These are phyloP conservation scores for Phascolomyces articulosus DNA, from an alignment of 371 early-diverging fungal genomes.

Conservation along the genomic window DNA sequence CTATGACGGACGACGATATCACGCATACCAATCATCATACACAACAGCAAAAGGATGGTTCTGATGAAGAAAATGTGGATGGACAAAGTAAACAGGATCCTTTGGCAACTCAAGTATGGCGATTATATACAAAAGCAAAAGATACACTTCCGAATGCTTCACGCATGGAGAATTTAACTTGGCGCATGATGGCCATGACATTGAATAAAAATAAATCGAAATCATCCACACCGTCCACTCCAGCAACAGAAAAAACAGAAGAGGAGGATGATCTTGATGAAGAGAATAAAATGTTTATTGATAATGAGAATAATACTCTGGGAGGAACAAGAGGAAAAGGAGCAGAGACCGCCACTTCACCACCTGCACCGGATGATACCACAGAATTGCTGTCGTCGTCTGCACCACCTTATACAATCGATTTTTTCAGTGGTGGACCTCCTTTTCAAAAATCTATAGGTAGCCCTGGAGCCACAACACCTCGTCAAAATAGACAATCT, in stretches of 20 bases:
- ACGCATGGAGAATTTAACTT: conserved; percentile 68
- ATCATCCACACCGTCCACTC: conserved; percentile 13
- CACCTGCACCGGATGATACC: conserved; percentile 40
- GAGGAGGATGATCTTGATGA: neutral
- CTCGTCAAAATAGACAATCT: conserved; percentile 15
- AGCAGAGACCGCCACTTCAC: conserved; percentile 10
- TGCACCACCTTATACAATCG: conserved; percentile 38
- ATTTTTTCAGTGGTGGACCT: conserved; percentile 25
- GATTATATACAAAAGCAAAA: conserved; percentile 65
- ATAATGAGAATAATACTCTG: conserved; percentile 1
- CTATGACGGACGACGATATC: conserved; percentile 30
- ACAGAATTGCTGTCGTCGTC: conserved; percentile 35
- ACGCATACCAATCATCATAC: no score
- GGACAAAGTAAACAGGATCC: conserved; percentile 53
- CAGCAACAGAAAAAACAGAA: conserved; percentile 13
- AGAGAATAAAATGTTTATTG: conserved; percentile 18
- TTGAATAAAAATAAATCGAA: conserved; percentile 36
- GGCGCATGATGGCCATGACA: conserved; percentile 72
- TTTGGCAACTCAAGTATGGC: conserved; percentile 62
- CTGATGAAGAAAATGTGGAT: conserved; percentile 11
- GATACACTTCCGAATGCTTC: conserved; percentile 60
- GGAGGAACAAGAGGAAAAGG: neutral
- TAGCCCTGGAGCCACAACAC: conserved; percentile 15
- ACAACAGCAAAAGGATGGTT: conserved; percentile 41
- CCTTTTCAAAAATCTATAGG: conserved; percentile 16